Conservation (phyloP, 345 rosid genomes). For the Acer campestre region DNA sequence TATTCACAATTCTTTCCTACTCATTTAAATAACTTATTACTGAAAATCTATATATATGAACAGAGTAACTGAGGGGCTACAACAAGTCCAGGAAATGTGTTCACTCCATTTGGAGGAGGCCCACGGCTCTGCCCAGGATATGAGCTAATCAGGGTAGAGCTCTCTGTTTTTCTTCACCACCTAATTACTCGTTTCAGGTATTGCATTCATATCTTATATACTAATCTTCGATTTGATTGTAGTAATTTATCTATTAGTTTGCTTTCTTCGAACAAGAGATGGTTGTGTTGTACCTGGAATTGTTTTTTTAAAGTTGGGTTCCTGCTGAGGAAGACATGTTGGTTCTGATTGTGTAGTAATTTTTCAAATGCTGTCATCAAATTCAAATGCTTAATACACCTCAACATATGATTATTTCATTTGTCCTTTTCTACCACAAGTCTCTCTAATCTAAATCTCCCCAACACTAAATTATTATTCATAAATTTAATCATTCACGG, state of each 20-base stretch:
- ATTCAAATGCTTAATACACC: no score
- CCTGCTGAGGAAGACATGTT: constrained; percentile 86
- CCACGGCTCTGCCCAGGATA: constrained; percentile 64
- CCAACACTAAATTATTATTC: no score
- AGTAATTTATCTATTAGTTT: neutral
- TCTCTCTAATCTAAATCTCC: no score
- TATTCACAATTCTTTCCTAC: no score
- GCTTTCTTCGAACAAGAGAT: neutral
- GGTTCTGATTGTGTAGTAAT: no score
- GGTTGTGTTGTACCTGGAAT: neutral
- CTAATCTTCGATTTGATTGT: neutral
- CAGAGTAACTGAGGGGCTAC: constrained; percentile 53
- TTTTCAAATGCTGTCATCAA: no score
- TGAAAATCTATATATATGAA: neutral
- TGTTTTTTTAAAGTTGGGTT: constrained; percentile 59
- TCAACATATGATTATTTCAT: no score
- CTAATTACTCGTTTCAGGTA: constrained; percentile 61
- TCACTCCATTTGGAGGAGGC: constrained; percentile 69
- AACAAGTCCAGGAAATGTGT: constrained; percentile 42
- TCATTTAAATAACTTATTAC: neutral
- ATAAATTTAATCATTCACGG: no score
- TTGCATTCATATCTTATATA: neutral
- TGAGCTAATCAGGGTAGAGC: constrained; percentile 63
- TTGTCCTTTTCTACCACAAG: no score
- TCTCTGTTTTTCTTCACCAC: constrained; percentile 65